phyloP scores from a whole-genome alignment of 75 land plant species.

The Pinus albicaulis region DNA sequence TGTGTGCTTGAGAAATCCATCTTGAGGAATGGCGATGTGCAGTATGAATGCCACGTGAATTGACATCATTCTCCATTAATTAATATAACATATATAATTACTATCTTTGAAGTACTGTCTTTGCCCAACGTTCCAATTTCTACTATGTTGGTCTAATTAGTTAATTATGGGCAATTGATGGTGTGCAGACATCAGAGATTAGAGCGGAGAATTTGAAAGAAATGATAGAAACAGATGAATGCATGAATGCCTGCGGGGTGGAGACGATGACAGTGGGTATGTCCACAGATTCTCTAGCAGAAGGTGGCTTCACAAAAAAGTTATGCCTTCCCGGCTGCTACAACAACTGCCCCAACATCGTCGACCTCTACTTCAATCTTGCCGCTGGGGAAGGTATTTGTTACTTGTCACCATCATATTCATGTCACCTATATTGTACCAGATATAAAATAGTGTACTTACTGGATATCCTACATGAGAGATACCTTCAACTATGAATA shows the following conservation, averaged over 20 bases:
- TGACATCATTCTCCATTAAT: neutral
- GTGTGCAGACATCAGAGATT: slow-evolving; percentile 43
- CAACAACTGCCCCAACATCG: slow-evolving; percentile 63
- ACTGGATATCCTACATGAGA: no score
- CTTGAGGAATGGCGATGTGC: slow-evolving; percentile 14
- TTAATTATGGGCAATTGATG: neutral
- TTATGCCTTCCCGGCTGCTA: slow-evolving; percentile 55
- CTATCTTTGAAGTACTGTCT: neutral
- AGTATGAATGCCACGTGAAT: slow-evolving; percentile 31
- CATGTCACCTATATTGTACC: no score
- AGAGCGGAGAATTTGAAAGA: slow-evolving; percentile 32
- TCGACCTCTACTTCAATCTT: slow-evolving; percentile 65
- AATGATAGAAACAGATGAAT: slow-evolving; percentile 56
- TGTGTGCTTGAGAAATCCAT: slow-evolving; percentile 48
- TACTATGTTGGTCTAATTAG: no score
- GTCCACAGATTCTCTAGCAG: slow-evolving; percentile 58
- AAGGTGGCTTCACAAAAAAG: slow-evolving; percentile 31
- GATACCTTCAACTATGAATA: no score
- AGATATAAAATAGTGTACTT: no score
- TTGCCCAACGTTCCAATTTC: no score
- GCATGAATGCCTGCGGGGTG: slow-evolving; percentile 58
- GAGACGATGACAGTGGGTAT: slow-evolving; percentile 57
- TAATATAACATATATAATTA: neutral
- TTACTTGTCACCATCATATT: no score
- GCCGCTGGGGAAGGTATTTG: slow-evolving; percentile 45